Conservation (phyloP, 2,329 filamentous ascomycete genomes). For the Aureobasidium pullulans region DNA sequence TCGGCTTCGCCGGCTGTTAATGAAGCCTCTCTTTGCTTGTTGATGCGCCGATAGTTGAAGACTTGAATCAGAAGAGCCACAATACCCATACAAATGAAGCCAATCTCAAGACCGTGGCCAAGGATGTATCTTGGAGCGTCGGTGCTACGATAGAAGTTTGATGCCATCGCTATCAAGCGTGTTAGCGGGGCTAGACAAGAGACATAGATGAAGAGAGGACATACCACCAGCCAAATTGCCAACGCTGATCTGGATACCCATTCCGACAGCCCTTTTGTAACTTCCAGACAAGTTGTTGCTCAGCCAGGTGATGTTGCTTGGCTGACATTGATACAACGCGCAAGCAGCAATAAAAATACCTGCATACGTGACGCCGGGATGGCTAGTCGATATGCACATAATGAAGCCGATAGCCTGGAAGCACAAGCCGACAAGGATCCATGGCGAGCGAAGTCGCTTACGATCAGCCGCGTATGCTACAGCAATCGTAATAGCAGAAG, state of each 20-base stretch:
- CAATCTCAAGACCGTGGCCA: constrained; percentile 46
- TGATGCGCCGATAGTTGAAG: constrained; percentile 50
- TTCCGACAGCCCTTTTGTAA: constrained; percentile 45
- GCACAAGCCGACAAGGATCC: constrained; percentile 19
- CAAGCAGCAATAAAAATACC: constrained; percentile 24
- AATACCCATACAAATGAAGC: constrained; percentile 42
- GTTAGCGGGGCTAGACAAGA: neutral
- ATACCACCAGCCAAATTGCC: constrained; percentile 38
- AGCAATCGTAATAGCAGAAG: constrained; percentile 18
- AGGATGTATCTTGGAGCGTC: constrained; percentile 45
- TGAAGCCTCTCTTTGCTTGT: constrained; percentile 45
- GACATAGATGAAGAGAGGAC: neutral
- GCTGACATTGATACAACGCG: constrained; percentile 20
- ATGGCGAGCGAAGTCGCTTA: constrained; percentile 21
- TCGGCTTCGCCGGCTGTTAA: constrained; percentile 30
- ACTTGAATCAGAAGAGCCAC: constrained; percentile 38
- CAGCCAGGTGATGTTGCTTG: constrained; percentile 40
- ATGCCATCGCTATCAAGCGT: constrained; percentile 50
- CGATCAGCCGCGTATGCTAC: constrained; percentile 22
- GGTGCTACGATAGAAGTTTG: constrained; percentile 58
- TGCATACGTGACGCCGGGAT: constrained; percentile 21
- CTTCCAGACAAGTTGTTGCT: constrained; percentile 47
- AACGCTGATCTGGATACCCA: constrained; percentile 43
- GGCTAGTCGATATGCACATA: constrained; percentile 19
- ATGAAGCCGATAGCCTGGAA: constrained; percentile 23